Evolutionary conservation across 495 filamentous ascomycete genomes (phyloP), one percentile per base, ranked within the genome.

Genomic region (Penicillium cataractarum): DNA sequence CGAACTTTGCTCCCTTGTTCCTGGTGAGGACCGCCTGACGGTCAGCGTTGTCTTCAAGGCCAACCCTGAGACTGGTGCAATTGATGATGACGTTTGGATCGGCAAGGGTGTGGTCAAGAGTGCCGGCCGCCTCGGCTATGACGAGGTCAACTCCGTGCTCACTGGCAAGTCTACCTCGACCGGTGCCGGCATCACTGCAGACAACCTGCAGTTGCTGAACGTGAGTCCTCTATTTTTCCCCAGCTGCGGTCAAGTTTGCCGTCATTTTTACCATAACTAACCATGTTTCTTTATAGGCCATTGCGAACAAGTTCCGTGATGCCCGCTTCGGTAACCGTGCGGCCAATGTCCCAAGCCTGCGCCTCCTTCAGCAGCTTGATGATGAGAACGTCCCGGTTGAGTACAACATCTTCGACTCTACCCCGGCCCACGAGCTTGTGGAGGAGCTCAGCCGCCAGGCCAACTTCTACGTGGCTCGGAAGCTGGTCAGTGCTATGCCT

Each of bases 341-440:
- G 26, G 84, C 89, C 33, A 84, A 89, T 9, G 90, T 96, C 62
- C 90, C 93, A 21, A 87, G 93, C 50, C 85, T 98, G 53, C 90
- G 95, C 46, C 84, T 99, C 35, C 79, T 98, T 40, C 90, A 97
- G 71, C 90, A 95, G 74, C 86, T 97, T n/a, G 96, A 99, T 68
- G 95, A 99, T 65, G 95, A 99, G 81, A 97, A 97, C 72, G 92
- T 97, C 37, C 95, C 94, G 0, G 92, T 97, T 26, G 92, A 95
- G 77, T 86, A 91, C 69, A 99, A 98, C 79, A 91, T 99, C 58
- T 98, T 98, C 71, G 89, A 97, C 71, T 92, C 90, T 22, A 92
- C 90, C 24, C 84, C 88, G 15, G 90, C 94, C 15, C 94, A 93
- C 61, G 96, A 98, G 76, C 83, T 98, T 42, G 91, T 97, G 42